Base-by-base conservation (phyloP, 169 alveolate species). In the Perkinsus chesapeaki region DNA sequence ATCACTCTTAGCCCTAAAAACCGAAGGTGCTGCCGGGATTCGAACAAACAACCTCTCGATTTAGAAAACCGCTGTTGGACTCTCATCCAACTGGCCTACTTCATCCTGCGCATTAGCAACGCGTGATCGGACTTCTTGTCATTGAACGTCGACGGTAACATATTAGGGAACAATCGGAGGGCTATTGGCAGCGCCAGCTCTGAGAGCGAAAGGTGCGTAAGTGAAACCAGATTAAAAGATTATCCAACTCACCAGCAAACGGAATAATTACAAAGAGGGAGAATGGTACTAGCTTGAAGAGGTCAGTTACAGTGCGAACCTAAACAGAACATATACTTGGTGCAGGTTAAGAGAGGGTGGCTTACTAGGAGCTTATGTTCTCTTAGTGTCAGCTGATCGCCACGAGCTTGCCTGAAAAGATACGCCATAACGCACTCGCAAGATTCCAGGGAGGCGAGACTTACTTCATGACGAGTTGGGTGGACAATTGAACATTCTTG, bases 121-220 rank as follows among this genome's bases (percentile, higher is more conserved):
- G 82, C 82, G 82, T 60, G 82, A 60, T 60, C 82, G 37, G 82
- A 60, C 82, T 95, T 95, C 37, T 95, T 94, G 47, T 97, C 94
- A 91, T 95, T 94, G 93, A 97, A 97, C 1, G 99, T 97, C 31
- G 98, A 96, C 7, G 99, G 99, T 37, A 97, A 95, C 97, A 97
- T 94, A 90, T 97, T 96, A 7, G 99, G 99, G 95, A 97, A 97
- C 47, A 96, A 95, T 39, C 97, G 95, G 34, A 97, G 94, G 82
- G 95, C 97, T n/a, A 97, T 94, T 19, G 99, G 99, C 60, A 97
- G 95, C 82, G 96, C 94, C 90, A 97, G 95, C 93, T 97, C 99
- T 60, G 82, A 60, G 27, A n/a, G n/a, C n/a, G 12, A 60, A 9
- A 60, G 3, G 31, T 36, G 94, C 92, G 31, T 20, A 60, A 60